Evolutionary conservation across 257 asterid genomes (phyloP), one percentile per base, ranked within the genome.

Genomic region (Haberlea rhodopensis): DNA sequence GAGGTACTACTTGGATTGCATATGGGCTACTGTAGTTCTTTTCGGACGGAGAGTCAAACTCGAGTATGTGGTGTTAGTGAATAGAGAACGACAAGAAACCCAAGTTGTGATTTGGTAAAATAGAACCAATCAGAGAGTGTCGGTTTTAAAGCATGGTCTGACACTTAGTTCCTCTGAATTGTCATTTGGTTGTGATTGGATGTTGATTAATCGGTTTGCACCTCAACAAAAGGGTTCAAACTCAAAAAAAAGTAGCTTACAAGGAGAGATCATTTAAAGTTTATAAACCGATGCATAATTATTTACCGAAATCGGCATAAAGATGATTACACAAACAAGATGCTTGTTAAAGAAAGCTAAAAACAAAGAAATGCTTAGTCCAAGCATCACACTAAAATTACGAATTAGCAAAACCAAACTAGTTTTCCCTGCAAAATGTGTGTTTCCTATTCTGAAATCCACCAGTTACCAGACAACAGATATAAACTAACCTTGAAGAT

Each of bases 401-500:
- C 51, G 16, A 43, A 43, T 43, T 15, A 43, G 51, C 51, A 15
- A 13, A 43, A 16, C 20, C 51, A 43, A 43, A 43, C 51, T 16
- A 43, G 6, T 43, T 43, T 43, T 1, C 51, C 51, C 7, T 2
- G 6, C 2, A 43, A 43, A 43, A 43, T 43, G n/a, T 19, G 18
- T 3, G 31, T 10, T 25, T 13, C 29, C 34, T n/a, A n/a, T n/a
- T 22, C 29, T 34, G 51, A 21, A 20, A 48, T 34, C 7, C 52
- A 60, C 20, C 45, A 57, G 25, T 20, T 34, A 60, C 52, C 23
- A 5, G 65, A 10, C 18, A 60, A 32, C 53, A 60, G 53, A 18
- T 32, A 26, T 37, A 26, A 60, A 13, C 53, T 27, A 60, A 60
- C 65, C 52, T 32, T 27, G 19, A 34, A 60, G 25, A 21, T 34